Evolutionary conservation across 2,329 filamentous ascomycete genomes (phyloP).

Genomic region (Incumbomyces delicatus): DNA sequence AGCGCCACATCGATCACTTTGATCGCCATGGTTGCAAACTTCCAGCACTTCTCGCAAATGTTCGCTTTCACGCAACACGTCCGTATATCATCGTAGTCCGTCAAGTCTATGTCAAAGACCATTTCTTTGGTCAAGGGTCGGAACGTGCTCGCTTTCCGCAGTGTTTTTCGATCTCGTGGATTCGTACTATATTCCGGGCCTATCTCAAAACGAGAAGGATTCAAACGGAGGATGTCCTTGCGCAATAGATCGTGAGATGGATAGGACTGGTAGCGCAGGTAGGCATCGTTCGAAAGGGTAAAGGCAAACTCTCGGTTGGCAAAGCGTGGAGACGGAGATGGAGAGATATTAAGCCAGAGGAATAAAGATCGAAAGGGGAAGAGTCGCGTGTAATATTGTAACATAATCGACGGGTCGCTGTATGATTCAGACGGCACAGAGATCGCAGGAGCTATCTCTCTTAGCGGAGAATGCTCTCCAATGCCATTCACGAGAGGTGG

Average conservation of each 20-base stretch:
- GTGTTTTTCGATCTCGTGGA: slow-evolving; percentile 80
- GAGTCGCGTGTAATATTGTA: slow-evolving; percentile 87
- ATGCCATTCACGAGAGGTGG: slow-evolving; percentile 24
- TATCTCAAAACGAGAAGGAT: slow-evolving; percentile 94
- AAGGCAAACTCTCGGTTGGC: slow-evolving; percentile 91
- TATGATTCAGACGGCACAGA: slow-evolving; percentile 7
- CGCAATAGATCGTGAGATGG: slow-evolving; percentile 63
- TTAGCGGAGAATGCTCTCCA: slow-evolving; percentile 27
- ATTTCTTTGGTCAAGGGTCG: slow-evolving; percentile 84
- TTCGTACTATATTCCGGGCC: slow-evolving; percentile 94
- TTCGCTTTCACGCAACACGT: slow-evolving; percentile 91
- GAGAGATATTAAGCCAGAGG: slow-evolving; percentile 94
- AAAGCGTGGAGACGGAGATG: slow-evolving; percentile 78
- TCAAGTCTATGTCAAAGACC: slow-evolving; percentile 99
- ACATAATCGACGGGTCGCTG: slow-evolving; percentile 61
- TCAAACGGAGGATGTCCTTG: slow-evolving; percentile 79
- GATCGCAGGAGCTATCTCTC: slow-evolving; percentile 26
- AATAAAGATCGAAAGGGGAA: slow-evolving; percentile 93
- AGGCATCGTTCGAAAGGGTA: slow-evolving; percentile 83
- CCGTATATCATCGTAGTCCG: slow-evolving; percentile 93
- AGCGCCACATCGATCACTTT: slow-evolving; percentile 82
- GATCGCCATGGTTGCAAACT: slow-evolving; percentile 96
- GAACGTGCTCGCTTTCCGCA: slow-evolving; percentile 72
- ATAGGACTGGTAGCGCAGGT: slow-evolving; percentile 83
- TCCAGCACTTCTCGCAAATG: slow-evolving; percentile 91